A percentile compares a stretch with the other conserved stretches of the same genome.
These are phyloP conservation scores for Fusarium coicis DNA, from an alignment of 2,329 filamentous ascomycete genomes.

Conservation along the genomic window DNA sequence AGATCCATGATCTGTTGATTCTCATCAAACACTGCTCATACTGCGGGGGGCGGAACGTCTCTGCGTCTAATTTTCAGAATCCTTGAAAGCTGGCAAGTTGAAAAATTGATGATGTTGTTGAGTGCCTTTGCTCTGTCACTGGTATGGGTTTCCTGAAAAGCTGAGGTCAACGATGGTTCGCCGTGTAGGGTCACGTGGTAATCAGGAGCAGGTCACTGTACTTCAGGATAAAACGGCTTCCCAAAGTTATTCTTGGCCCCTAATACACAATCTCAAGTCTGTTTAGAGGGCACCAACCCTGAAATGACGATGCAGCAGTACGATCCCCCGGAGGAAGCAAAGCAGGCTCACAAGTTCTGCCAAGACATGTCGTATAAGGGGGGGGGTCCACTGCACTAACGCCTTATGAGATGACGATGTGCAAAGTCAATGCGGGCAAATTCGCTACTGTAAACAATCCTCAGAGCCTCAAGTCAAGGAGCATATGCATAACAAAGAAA, in stretches of 20 bases:
- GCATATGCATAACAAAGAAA: background rate
- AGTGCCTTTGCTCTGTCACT: no score
- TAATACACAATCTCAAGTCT: background rate
- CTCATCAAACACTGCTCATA: no score
- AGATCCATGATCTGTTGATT: no score
- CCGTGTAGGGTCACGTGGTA: no score
- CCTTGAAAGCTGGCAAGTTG: no score
- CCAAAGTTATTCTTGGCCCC: background rate
- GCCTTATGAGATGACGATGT: conserved; percentile 2
- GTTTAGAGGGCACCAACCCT: background rate
- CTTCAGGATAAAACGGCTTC: background rate
- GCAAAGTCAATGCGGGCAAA: background rate
- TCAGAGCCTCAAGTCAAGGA: background rate
- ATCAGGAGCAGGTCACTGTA: no score
- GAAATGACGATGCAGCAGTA: background rate
- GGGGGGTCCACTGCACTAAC: background rate
- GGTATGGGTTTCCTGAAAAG: no score
- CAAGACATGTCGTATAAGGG: background rate
- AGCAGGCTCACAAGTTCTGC: background rate
- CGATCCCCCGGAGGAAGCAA: background rate
- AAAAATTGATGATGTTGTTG: no score
- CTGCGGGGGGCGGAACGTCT: no score
- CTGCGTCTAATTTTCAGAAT: no score
- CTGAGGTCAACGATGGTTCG: no score
- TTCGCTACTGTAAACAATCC: background rate